Evolutionary conservation across 2,329 filamentous ascomycete species (phyloP), one percentile per base, ranked within the genome.

Genomic region (Aspergillus fructus): DNA sequence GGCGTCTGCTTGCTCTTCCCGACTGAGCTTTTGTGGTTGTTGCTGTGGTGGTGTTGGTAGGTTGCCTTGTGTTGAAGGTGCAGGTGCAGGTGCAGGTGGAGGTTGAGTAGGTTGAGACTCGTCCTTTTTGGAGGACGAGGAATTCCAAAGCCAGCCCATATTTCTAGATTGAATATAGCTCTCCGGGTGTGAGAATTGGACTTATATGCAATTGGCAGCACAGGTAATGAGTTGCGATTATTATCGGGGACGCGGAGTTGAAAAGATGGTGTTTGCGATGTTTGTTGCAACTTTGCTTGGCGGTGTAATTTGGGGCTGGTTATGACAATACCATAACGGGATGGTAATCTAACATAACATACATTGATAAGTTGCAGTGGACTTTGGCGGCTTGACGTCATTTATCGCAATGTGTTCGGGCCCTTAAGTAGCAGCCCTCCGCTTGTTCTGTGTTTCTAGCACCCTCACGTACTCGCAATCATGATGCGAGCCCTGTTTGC

Each of bases 1-100:
- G 50, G 77, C 74, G 61, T 85, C 80, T 62, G 81, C 79, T 68
- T 79, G 73, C 65, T 82, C 77, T 62, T 78, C 73, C 64, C 77
- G 72, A 59, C 74, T 70, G 64, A 74, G 64, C 55, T 63, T 62
- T 47, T 43, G 63, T 37, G 63, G 60, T 47, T 69, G 61, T 23
- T 69, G 19, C 19, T 19, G 61, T 23, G 64, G 51, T 56, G 57
- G 23, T 23, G 52, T 37, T 50, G 56, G 47, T 24, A 49, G 53
- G 56, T 33, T 43, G 17, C 46, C 55, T 24, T 59, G 47, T 17
- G 64, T 60, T 45, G 57, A 55, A 42, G 57, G 60, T 30, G 27
- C 17, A 19, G 17, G 60, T 30, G 27, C 17, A 19, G 17, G 17
- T 19, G 17, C 9, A 19, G 62, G 62, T 7, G 60, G 42, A 13